A percentile compares a stretch with the other conserved stretches of the same genome.
Conservation (phyloP, 2,329 filamentous ascomycete genomes). For the Fusarium oligoseptatum region DNA sequence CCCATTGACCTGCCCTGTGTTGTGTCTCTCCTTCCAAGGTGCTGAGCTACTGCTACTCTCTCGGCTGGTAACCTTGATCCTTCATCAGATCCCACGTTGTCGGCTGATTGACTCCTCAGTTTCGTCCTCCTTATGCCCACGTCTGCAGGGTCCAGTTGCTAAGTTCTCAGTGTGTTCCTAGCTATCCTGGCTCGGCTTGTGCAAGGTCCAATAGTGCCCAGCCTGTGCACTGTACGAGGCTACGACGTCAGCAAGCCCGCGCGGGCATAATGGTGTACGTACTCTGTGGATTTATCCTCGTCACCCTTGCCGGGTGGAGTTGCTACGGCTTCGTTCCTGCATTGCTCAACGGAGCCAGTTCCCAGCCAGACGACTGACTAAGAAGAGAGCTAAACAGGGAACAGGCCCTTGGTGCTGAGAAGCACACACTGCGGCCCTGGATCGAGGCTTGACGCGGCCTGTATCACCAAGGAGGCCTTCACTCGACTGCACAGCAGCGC, state of each 20-base stretch:
- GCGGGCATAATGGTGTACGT: conserved; percentile 16
- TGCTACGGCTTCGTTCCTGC: conserved; percentile 47
- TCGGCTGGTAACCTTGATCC: conserved; percentile 26
- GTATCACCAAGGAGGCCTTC: conserved; percentile 27
- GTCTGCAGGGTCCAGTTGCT: conserved; percentile 16
- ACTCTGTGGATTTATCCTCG: conserved; percentile 35
- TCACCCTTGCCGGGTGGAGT: conserved; percentile 35
- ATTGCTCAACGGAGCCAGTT: conserved; percentile 43
- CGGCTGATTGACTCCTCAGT: conserved; percentile 7
- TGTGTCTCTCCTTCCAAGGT: conserved; percentile 20
- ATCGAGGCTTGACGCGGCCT: conserved; percentile 23
- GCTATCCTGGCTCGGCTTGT: conserved; percentile 15
- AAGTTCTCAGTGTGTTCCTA: conserved; percentile 15
- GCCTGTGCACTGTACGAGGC: conserved; percentile 19
- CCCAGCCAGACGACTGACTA: conserved; percentile 29
- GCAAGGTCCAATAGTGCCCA: conserved; percentile 4
- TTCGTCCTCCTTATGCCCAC: not conserved
- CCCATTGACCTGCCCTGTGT: conserved; percentile 23
- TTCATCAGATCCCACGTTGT: conserved; percentile 20
- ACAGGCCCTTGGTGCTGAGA: conserved; percentile 26
- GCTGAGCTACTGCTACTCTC: conserved; percentile 21
- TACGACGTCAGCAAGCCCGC: conserved; percentile 38
- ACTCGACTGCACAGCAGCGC: conserved; percentile 12
- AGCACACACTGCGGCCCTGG: conserved; percentile 31
- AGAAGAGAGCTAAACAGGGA: conserved; percentile 33